These are phyloP conservation scores for Physcomitrium patens DNA, from an alignment of 225 moss, liverwort and hornwort species.

Conservation along the genomic window DNA sequence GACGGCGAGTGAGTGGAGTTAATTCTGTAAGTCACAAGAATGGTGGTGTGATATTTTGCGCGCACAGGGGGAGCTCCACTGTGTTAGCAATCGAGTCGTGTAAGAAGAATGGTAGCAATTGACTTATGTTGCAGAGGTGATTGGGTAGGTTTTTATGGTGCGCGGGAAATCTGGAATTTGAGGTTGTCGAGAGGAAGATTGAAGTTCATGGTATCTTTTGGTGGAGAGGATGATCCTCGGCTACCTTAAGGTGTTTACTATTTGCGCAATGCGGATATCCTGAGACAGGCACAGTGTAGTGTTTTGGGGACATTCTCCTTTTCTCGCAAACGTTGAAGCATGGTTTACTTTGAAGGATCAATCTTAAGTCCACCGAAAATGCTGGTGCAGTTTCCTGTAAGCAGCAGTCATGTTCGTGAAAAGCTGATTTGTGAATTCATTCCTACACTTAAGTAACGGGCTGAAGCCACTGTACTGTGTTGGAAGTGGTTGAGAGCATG, in stretches of 20 bases:
- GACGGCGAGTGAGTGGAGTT: neutral
- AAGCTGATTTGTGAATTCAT: no score
- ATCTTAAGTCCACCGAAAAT: no score
- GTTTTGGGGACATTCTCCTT: neutral
- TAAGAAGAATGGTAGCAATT: no score
- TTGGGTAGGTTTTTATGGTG: neutral
- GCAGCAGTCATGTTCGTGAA: no score
- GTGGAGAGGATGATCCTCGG: neutral
- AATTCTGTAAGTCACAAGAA: neutral
- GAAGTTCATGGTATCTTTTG: neutral
- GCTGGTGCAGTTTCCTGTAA: no score
- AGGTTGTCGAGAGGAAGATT: neutral
- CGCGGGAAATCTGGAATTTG: neutral
- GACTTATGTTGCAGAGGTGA: neutral
- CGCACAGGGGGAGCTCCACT: no score
- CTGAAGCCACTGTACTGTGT: no score
- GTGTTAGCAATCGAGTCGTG: no score
- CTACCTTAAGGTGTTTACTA: neutral
- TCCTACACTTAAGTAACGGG: no score
- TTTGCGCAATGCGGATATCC: no score
- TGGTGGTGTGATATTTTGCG: neutral
- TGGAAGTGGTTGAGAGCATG: no score
- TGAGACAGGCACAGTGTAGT: neutral
- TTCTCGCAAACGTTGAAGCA: neutral
- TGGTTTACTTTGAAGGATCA: neutral